A percentile compares a stretch with the other conserved stretches of the same genome.
Conservation (phyloP, 345 rosid genomes). For the Salix viminalis region DNA sequence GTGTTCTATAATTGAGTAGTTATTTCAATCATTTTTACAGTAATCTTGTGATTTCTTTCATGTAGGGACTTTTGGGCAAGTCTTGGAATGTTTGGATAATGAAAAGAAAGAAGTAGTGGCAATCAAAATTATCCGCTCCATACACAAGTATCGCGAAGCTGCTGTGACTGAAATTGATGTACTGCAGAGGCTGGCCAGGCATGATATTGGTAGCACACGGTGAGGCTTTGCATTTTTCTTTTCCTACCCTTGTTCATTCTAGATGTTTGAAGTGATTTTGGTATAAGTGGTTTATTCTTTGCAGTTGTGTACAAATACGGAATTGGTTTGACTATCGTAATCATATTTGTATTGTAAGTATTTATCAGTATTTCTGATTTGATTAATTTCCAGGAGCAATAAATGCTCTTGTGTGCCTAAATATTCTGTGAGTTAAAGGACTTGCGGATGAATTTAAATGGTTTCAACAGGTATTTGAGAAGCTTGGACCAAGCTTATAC, state of each 20-base stretch:
- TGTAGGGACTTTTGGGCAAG: conserved; percentile 29
- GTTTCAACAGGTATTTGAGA: conserved; percentile 27
- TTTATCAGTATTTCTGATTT: conserved; percentile 25
- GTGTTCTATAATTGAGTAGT: background rate
- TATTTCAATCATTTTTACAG: background rate
- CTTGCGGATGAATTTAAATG: conserved; percentile 29
- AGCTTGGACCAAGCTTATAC: conserved; percentile 29
- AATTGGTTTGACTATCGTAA: conserved; percentile 37
- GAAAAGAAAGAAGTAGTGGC: conserved; percentile 26
- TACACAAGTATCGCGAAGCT: conserved; percentile 28
- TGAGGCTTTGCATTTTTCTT: conserved; percentile 14
- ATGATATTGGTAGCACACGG: conserved; percentile 21
- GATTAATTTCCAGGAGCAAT: conserved; percentile 33
- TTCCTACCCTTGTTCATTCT: conserved; percentile 7
- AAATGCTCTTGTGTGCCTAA: conserved; percentile 28
- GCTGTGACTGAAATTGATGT: conserved; percentile 35
- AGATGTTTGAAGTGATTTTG: conserved; percentile 34
- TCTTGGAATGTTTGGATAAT: conserved; percentile 26
- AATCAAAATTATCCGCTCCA: conserved; percentile 29
- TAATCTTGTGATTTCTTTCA: background rate
- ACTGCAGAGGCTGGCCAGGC: conserved; percentile 26
- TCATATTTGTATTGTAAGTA: conserved; percentile 34
- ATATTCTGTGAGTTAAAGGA: conserved; percentile 34
- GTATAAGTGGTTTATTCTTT: conserved; percentile 44
- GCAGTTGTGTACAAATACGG: conserved; percentile 37